Evolutionary conservation across 441 rosid species (phyloP).

Genomic region (Aleurites moluccanus): DNA sequence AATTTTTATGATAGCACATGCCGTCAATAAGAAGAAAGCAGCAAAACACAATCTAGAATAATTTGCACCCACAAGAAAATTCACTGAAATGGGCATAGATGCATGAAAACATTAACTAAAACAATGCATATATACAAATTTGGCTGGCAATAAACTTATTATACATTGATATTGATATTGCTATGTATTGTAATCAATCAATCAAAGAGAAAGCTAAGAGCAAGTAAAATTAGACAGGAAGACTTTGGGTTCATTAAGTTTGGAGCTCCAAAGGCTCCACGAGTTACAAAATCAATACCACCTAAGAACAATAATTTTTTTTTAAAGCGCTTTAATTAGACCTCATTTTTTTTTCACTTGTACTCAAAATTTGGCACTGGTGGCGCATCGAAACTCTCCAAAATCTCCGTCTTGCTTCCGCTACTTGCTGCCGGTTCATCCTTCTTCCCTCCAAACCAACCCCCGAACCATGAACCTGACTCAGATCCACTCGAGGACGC

Average conservation of each 20-base stretch:
- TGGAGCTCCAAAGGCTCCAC: constrained; percentile 3
- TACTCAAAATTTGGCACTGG: constrained; percentile 68
- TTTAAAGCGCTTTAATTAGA: neutral
- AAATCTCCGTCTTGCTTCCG: constrained; percentile 54
- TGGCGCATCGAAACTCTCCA: constrained; percentile 87
- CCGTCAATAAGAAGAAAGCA: too few species aligned
- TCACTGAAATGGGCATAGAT: neutral
- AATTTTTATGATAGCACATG: neutral
- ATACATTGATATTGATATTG: neutral
- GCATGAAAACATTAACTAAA: neutral
- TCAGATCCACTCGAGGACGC: constrained; percentile 29
- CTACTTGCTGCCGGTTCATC: constrained; percentile 35
- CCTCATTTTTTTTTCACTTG: constrained; percentile 43
- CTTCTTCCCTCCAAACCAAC: constrained; percentile 56
- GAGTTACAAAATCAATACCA: neutral
- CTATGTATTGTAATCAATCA: neutral
- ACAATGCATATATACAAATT: constrained; percentile 2
- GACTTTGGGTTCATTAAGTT: neutral
- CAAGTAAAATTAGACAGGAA: neutral
- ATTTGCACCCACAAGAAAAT: neutral
- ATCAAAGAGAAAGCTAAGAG: neutral
- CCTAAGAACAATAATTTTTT: constrained; percentile 5
- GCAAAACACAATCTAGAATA: neutral
- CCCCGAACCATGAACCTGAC: constrained; percentile 54
- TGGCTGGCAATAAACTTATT: neutral